Conservation (phyloP, 2,329 filamentous ascomycete species). For the Mariannaea sp. region DNA sequence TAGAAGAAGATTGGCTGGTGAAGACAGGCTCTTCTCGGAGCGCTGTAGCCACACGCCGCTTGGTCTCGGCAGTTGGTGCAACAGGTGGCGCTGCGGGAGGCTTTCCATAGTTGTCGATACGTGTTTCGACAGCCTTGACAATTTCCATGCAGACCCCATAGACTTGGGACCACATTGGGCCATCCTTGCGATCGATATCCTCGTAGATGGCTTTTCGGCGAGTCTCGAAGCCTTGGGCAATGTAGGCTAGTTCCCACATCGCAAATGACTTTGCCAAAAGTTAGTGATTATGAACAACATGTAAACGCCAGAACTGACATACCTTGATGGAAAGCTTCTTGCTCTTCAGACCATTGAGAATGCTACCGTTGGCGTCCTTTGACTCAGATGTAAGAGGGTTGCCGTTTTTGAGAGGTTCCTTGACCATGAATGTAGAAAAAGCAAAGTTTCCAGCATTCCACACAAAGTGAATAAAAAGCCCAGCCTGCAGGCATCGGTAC, state of each 20-base stretch:
- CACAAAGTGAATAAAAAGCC: constrained; percentile 68
- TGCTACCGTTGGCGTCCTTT: constrained; percentile 88
- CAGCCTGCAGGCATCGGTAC: constrained; percentile 62
- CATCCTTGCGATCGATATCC: constrained; percentile 82
- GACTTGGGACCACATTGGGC: constrained; percentile 81
- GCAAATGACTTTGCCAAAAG: constrained; percentile 71
- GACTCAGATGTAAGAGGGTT: constrained; percentile 82
- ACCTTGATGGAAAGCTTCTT: constrained; percentile 80
- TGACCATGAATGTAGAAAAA: constrained; percentile 80
- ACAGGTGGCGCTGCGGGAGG: constrained; percentile 43
- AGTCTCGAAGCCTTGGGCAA: constrained; percentile 74
- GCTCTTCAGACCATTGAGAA: constrained; percentile 81
- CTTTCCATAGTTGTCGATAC: constrained; percentile 67
- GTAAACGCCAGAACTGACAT: constrained; percentile 32
- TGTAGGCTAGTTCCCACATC: constrained; percentile 86
- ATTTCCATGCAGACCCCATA: constrained; percentile 70
- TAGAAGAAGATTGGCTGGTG: constrained; percentile 44
- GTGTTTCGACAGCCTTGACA: constrained; percentile 67
- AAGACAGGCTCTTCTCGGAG: constrained; percentile 53
- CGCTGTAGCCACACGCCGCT: constrained; percentile 46
- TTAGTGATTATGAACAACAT: constrained; percentile 27
- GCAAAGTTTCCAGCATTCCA: constrained; percentile 79
- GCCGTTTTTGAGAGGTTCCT: constrained; percentile 82
- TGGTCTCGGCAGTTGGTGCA: constrained; percentile 38
- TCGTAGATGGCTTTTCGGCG: constrained; percentile 82